Conservation (phyloP, 2,329 filamentous ascomycete genomes). For the Stachybotrys chlorohalonatus region DNA sequence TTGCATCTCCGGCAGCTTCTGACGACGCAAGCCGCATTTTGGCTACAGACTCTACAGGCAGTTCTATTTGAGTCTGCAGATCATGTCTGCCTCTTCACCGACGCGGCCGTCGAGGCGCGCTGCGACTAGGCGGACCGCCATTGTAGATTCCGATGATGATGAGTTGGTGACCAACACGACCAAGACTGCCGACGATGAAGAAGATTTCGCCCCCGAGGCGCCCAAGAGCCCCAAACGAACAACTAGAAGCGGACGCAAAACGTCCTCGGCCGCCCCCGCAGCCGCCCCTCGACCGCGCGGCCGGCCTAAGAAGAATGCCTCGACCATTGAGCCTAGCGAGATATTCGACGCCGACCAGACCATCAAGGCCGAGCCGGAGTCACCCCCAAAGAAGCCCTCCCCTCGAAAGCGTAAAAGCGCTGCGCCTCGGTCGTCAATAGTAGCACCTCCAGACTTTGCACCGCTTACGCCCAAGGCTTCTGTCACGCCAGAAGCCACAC, state of each 20-base stretch:
- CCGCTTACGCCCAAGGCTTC: slow-evolving; percentile 42
- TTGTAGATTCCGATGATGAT: slow-evolving; percentile 76
- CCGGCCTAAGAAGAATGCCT: slow-evolving; percentile 30
- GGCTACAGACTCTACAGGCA: neutral
- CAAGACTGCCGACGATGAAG: slow-evolving; percentile 50
- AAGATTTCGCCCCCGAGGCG: slow-evolving; percentile 73
- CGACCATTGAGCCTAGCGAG: slow-evolving; percentile 25
- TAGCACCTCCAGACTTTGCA: slow-evolving; percentile 27
- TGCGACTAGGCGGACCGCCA: slow-evolving; percentile 57
- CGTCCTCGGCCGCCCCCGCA: slow-evolving; percentile 36
- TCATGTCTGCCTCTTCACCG: slow-evolving; percentile 21
- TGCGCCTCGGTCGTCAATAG: slow-evolving; percentile 30
- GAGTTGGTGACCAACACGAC: slow-evolving; percentile 50
- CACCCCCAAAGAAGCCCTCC: slow-evolving; percentile 31
- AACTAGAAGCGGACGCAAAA: slow-evolving; percentile 27
- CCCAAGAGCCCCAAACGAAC: slow-evolving; percentile 47
- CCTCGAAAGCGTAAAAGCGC: slow-evolving; percentile 61
- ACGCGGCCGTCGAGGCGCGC: slow-evolving; percentile 31
- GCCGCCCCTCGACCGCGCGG: slow-evolving; percentile 33
- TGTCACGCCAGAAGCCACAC: slow-evolving; percentile 45
- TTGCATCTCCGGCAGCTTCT: neutral
- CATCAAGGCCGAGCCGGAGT: slow-evolving; percentile 20
- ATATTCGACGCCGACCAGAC: slow-evolving; percentile 22
- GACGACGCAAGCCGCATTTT: neutral
- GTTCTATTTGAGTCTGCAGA: neutral